Evolutionary conservation across 148 eudicot species (phyloP).

Genomic region (Rhododendron ferrugineum): DNA sequence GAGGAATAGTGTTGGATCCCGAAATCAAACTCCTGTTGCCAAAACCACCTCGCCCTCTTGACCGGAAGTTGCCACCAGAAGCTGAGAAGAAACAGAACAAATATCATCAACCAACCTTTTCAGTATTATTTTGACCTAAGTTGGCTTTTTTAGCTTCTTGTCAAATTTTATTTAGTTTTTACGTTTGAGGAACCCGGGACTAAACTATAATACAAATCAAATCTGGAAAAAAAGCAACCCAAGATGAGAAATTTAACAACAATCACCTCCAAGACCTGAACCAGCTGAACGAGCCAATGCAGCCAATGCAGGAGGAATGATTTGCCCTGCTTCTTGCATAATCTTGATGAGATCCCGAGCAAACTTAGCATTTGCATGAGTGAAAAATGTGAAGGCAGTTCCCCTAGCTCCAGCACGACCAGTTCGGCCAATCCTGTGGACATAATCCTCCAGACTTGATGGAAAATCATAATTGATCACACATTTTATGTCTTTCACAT

Average conservation of each 20-base stretch:
- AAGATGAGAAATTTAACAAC: neutral
- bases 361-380: slow-evolving; percentile 73
- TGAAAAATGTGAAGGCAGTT: slow-evolving; percentile 85
- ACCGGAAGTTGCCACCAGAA: slow-evolving; percentile 67
- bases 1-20: slow-evolving; percentile 64
- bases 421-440: slow-evolving; percentile 96
- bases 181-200: neutral
- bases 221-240: neutral
- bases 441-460: slow-evolving; percentile 84
- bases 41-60: slow-evolving; percentile 87
- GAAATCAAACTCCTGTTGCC: slow-evolving; percentile 60
- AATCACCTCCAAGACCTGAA: slow-evolving; percentile 54
- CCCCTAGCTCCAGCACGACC: slow-evolving; percentile 98
- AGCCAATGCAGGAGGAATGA: slow-evolving; percentile 61
- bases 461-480: slow-evolving; percentile 96
- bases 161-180: neutral
- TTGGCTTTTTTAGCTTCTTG: neutral
- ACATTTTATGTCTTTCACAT: slow-evolving; percentile 99
- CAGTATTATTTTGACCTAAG: neutral
- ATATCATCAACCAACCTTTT: neutral
- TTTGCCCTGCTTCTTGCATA: slow-evolving; percentile 90
- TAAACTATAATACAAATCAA: neutral
- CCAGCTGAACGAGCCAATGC: slow-evolving; percentile 59
- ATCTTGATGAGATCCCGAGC: slow-evolving; percentile 81
- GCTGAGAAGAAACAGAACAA: slow-evolving; percentile 18